A percentile compares a stretch with the other conserved stretches of the same genome.
These are phyloP conservation scores for Phialophora expanda DNA, from an alignment of 2,329 filamentous ascomycete genomes.

Conservation along the genomic window DNA sequence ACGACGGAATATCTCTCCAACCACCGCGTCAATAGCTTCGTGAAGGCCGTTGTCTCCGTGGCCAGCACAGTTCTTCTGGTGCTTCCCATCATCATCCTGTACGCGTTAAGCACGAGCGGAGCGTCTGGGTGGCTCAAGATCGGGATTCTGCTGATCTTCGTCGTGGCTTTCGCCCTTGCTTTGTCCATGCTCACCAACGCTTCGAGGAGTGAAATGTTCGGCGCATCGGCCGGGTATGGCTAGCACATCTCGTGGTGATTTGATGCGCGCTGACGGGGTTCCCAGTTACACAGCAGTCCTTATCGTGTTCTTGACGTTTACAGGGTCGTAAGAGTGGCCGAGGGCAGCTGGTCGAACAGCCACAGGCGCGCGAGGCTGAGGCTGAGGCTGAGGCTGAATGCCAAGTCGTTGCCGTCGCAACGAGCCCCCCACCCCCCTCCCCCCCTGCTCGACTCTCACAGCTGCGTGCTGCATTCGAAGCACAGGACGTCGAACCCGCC, in stretches of 20 bases:
- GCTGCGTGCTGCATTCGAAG: background rate
- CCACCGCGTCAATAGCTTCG: slow-evolving; percentile 4
- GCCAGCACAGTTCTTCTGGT: slow-evolving; percentile 2
- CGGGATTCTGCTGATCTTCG: slow-evolving; percentile 1
- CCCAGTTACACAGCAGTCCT: slow-evolving; percentile 1
- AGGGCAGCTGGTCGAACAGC: background rate
- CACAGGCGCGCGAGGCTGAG: background rate
- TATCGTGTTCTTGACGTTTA: slow-evolving; percentile 3
- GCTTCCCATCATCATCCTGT: slow-evolving; percentile 2
- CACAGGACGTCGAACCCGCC: background rate
- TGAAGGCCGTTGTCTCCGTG: background rate
- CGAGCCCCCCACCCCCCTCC: background rate
- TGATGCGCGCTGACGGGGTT: background rate
- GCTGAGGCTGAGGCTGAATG: slow-evolving; percentile 13
- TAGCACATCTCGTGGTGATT: background rate
- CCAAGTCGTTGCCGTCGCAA: slow-evolving; percentile 15
- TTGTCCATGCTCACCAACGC: slow-evolving; percentile 3
- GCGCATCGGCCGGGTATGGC: background rate
- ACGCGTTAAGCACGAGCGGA: background rate
- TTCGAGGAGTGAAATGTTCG: slow-evolving; percentile 3
- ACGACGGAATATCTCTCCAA: slow-evolving; percentile 3
- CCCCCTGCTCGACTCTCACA: background rate
- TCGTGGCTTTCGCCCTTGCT: background rate
- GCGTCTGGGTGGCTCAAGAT: slow-evolving; percentile 7
- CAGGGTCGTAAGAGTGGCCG: background rate